Base-by-base conservation (phyloP, 148 eudicot genomes). In the Chenopodium formosanum region DNA sequence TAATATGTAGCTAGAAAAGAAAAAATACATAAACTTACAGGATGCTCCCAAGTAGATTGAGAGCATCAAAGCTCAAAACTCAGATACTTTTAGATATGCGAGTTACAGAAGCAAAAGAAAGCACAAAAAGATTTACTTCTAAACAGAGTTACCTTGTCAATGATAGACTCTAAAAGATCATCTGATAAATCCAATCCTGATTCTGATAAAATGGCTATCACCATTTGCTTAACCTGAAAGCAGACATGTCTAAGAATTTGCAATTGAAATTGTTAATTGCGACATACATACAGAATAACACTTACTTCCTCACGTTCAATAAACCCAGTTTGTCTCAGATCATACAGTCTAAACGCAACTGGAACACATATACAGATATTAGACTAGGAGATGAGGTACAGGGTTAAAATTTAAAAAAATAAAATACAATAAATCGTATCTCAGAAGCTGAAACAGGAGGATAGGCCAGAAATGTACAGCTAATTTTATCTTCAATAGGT, bases 281-380 rank as follows among this genome's bases (percentile, higher is more conserved):
- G 68, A 64, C 65, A 50, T 20, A 50, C 58, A 50, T 20, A 73
- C 20, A 66, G 22, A 20, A n/a, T 74, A 50, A 52, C 23, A 96
- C 98, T 87, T 86, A 96, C 99, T 94, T 96, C 98, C 85, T 96
- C 97, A 19, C 99, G 92, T 84, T 96, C 98, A 70, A 96, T 96
- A 83, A 86, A 96, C 31, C 99, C 99, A 27, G 97, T 92, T 83
- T 94, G 95, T 80, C 99, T 86, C 85, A 96, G 78, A 86, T 96
- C 98, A 84, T 96, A 96, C 63, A 96, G 91, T 89, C 94, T 91
- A 80, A 96, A 96, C 23, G 94, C 91, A 87, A 92, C 98, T 96
- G 97, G 84, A 88, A 69, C 77, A 83, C 64, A 65, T 46, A 75
- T 50, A 77, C 67, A 79, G 17, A 74, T 31, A 53, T 40, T 47